Conservation (phyloP, 2,329 filamentous ascomycete species). For the Cyanodermella asteris region DNA sequence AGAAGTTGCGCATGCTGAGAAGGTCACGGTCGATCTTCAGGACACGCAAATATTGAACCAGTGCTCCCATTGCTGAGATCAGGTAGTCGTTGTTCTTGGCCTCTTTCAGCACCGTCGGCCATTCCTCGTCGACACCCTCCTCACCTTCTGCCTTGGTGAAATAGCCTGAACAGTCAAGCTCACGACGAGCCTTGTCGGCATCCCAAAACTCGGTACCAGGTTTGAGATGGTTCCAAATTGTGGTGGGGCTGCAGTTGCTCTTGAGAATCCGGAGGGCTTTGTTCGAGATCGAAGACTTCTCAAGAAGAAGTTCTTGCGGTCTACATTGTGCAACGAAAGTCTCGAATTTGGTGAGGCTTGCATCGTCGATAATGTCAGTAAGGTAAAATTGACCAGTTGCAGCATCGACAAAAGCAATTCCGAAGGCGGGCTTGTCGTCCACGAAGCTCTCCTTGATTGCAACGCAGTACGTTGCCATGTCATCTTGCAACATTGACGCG, state of each 20-base stretch:
- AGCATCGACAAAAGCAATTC: constrained; percentile 83
- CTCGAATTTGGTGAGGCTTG: constrained; percentile 88
- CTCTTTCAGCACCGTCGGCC: constrained; percentile 55
- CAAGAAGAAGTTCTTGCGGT: constrained; percentile 70
- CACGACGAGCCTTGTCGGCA: constrained; percentile 57
- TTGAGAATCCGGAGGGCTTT: constrained; percentile 84
- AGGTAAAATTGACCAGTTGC: constrained; percentile 88
- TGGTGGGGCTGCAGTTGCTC: constrained; percentile 81
- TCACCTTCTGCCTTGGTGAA: constrained; percentile 41
- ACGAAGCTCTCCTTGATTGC: constrained; percentile 66
- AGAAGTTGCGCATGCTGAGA: constrained; percentile 76
- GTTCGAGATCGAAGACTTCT: constrained; percentile 70
- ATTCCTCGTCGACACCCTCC: constrained; percentile 34
- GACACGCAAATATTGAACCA: constrained; percentile 66
- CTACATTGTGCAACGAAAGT: constrained; percentile 84
- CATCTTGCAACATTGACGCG: constrained; percentile 88
- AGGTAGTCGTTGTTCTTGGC: constrained; percentile 56
- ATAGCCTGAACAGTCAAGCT: constrained; percentile 60
- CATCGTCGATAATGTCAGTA: constrained; percentile 79
- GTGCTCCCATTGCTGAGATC: constrained; percentile 78
- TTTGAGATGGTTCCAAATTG: constrained; percentile 88
- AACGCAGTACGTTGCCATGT: constrained; percentile 91
- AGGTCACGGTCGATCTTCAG: constrained; percentile 78
- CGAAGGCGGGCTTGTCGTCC: constrained; percentile 60
- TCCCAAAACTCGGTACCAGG: constrained; percentile 77